Conservation (phyloP, 2,329 filamentous ascomycete species). For the Exophiala oligosperma region DNA sequence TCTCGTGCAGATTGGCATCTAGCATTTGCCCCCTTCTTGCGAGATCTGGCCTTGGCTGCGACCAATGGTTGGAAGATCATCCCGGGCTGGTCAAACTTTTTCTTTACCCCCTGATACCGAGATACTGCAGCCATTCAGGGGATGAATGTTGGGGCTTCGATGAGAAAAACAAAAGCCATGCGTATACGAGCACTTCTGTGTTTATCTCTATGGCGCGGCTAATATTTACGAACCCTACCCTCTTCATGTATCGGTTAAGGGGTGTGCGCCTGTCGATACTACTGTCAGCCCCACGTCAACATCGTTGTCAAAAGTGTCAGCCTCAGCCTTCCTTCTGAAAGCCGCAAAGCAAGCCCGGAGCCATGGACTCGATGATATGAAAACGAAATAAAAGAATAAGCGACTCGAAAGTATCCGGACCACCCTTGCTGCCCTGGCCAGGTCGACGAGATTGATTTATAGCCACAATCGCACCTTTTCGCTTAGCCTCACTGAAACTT, state of each 20-base stretch:
- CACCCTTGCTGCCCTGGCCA: neutral
- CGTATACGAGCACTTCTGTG: no score
- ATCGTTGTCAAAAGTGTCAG: no score
- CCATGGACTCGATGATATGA: no score
- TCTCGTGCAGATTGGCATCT: neutral
- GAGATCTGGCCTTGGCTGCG: neutral
- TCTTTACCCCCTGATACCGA: neutral
- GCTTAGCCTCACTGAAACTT: neutral
- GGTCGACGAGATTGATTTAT: neutral
- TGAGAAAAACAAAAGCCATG: neutral
- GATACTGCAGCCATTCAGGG: neutral
- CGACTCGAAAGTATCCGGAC: neutral
- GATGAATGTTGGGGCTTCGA: neutral
- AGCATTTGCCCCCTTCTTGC: neutral
- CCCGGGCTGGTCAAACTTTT: neutral
- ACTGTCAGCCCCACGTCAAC: no score
- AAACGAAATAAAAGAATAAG: neutral
- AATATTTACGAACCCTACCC: no score
- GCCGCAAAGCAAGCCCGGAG: no score
- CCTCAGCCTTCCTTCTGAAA: no score
- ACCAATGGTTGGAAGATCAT: neutral
- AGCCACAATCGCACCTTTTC: neutral
- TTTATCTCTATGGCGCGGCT: no score
- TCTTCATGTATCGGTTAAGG: no score
- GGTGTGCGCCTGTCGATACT: no score